Evolutionary conservation across 2,329 filamentous ascomycete genomes (phyloP).

Genomic region (Apiospora rasikravindrae): DNA sequence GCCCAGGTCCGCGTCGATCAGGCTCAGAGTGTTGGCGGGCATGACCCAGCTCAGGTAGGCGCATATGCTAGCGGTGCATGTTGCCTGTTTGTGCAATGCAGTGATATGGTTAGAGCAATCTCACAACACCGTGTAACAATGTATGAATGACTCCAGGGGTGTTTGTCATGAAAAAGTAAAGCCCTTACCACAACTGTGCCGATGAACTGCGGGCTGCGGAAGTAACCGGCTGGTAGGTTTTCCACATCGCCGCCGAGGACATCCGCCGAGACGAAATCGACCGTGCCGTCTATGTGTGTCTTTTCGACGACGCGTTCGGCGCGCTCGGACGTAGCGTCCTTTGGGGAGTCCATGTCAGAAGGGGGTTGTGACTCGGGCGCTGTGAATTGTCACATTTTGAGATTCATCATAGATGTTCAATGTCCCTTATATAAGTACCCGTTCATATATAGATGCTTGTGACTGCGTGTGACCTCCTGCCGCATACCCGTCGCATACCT

Average conservation of each 20-base stretch:
- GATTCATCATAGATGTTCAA: not conserved
- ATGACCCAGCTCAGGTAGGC: constrained; percentile 44
- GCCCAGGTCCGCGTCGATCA: constrained; percentile 24
- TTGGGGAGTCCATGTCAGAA: not conserved
- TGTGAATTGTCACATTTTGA: no score
- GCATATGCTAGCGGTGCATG: constrained; percentile 40
- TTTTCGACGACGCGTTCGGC: constrained; percentile 35
- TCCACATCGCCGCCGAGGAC: constrained; percentile 48
- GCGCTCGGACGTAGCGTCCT: constrained; percentile 4
- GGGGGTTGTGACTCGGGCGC: not conserved
- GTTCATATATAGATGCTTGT: not conserved
- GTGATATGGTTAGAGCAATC: not conserved
- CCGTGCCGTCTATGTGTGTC: constrained; percentile 45
- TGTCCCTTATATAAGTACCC: not conserved
- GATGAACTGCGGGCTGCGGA: constrained; percentile 45
- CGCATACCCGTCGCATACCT: not conserved
- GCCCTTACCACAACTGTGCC: constrained; percentile 43
- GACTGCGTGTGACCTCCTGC: not conserved
- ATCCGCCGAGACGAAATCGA: constrained; percentile 48
- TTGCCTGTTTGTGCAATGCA: constrained; percentile 31
- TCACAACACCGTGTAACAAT: not conserved
- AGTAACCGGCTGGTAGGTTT: constrained; percentile 48
- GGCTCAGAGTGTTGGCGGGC: constrained; percentile 40
- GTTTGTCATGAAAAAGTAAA: not conserved
- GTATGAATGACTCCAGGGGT: no score